Evolutionary conservation across 2,329 filamentous ascomycete species (phyloP).

Genomic region (Lasiodiplodia sp.): DNA sequence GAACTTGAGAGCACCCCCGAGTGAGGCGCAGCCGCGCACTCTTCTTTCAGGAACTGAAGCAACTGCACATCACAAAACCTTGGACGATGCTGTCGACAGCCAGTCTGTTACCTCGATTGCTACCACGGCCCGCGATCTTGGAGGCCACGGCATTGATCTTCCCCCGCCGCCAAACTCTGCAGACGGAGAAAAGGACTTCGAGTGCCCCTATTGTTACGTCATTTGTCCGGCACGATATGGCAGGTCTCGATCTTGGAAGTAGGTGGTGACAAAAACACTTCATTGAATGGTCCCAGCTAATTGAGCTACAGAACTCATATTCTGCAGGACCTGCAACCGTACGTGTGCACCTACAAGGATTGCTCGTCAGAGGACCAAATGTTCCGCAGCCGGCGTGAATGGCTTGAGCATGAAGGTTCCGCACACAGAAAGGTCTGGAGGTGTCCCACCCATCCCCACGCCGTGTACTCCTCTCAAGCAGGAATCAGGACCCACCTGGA

Average conservation of each 20-base stretch:
- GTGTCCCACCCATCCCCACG: slow-evolving; percentile 44
- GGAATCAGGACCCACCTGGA: slow-evolving; percentile 43
- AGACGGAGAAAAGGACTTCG: slow-evolving; percentile 45
- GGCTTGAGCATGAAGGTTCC: slow-evolving; percentile 46
- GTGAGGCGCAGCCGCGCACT: slow-evolving; percentile 44
- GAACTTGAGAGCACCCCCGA: slow-evolving; percentile 35
- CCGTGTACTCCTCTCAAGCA: slow-evolving; percentile 38
- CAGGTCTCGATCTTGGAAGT: slow-evolving; percentile 42
- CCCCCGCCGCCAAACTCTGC: slow-evolving; percentile 44
- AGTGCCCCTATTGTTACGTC: slow-evolving; percentile 49
- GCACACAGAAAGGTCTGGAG: slow-evolving; percentile 47
- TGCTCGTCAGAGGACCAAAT: slow-evolving; percentile 41
- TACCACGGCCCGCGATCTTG: slow-evolving; percentile 44
- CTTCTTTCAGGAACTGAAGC: slow-evolving; percentile 48
- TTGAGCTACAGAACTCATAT: slow-evolving; percentile 39
- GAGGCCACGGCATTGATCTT: slow-evolving; percentile 43
- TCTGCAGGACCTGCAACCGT: slow-evolving; percentile 48
- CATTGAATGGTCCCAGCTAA: neutral
- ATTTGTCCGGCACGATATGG: slow-evolving; percentile 48
- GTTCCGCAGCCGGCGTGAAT: slow-evolving; percentile 47
- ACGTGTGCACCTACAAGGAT: slow-evolving; percentile 45
- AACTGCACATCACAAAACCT: slow-evolving; percentile 45
- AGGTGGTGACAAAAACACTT: neutral
- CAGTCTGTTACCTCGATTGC: slow-evolving; percentile 48
- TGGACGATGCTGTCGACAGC: slow-evolving; percentile 46